These are phyloP conservation scores for Fusarium sp. DNA, from an alignment of 2,329 filamentous ascomycete genomes.

Conservation along the genomic window DNA sequence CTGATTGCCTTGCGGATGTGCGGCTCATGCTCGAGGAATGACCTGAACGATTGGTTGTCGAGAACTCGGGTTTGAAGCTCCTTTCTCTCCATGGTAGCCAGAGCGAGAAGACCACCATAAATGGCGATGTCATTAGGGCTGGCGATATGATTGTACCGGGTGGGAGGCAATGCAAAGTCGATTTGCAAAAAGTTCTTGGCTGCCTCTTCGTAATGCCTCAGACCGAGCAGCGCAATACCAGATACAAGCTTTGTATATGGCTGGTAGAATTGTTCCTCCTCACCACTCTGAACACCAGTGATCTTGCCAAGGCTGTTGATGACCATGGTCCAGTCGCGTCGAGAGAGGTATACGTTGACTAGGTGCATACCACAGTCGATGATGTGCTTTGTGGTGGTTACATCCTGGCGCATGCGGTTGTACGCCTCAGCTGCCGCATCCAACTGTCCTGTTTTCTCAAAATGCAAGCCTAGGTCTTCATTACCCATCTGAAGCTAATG, in stretches of 20 bases:
- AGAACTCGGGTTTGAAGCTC: constrained; percentile 80
- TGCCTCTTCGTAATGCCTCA: constrained; percentile 65
- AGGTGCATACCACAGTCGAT: constrained; percentile 83
- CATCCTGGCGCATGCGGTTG: constrained; percentile 87
- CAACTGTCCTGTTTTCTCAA: constrained; percentile 80
- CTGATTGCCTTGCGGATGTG: constrained; percentile 91
- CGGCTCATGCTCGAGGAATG: constrained; percentile 90
- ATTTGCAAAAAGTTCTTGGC: constrained; percentile 75
- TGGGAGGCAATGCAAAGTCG: constrained; percentile 60
- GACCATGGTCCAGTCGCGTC: constrained; percentile 78
- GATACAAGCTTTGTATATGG: constrained; percentile 63
- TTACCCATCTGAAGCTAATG: constrained; percentile 78
- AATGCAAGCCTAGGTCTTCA: constrained; percentile 88
- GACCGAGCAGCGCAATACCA: constrained; percentile 60
- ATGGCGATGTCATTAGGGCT: constrained; percentile 89
- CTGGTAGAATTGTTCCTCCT: constrained; percentile 57
- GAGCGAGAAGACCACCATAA: constrained; percentile 88
- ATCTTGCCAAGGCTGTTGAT: constrained; percentile 71
- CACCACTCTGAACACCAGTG: constrained; percentile 56
- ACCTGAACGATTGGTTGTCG: constrained; percentile 81
- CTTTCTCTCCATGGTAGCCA: constrained; percentile 86
- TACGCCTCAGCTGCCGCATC: constrained; percentile 79
- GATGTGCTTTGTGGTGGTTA: constrained; percentile 83
- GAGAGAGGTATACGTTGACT: constrained; percentile 77
- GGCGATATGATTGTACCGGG: constrained; percentile 74